Evolutionary conservation across 139 green algal genomes (phyloP), one percentile per base, ranked within the genome.

Genomic region (Trebouxia sp.): DNA sequence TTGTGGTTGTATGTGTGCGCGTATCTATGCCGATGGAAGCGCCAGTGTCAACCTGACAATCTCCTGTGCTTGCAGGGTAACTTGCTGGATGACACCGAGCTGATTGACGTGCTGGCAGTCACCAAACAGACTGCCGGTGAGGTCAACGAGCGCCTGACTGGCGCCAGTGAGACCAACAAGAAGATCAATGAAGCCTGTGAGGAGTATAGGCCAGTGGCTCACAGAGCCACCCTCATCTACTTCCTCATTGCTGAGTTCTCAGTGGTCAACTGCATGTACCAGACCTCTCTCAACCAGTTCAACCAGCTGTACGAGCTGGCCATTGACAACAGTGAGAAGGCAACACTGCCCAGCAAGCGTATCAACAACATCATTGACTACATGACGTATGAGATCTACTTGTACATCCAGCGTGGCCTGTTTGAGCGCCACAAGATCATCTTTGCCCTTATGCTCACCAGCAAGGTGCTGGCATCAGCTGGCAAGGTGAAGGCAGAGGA

Each of bases 371-470:
- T 98, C 86, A 96, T 96, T 75, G 92, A 97, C 51, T 90, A 95
- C 90, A 90, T 98, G 87, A 98, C 94, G 20, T 97, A 94, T 75
- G 87, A 93, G 74, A 93, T 97, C 81, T 98, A 97, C 90, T 79
- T 95, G 14, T 98, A 98, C 88, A 89, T 97, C 56, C 91, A 96
- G 92, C 88, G 94, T 72, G 95, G 95, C 55, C 90, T 98, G 69
- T 98, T 98, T 89, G 95, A 98, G 90, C 87, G 91, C n/a, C 92
- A 98, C 92, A 98, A 97, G 90, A 80, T 97, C 53, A 92, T 95
- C 80, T 98, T 98, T 83, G 91, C 93, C 37, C 90, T 98, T 38
- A 97, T 98, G 93, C 89, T 98, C 53, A 91, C 95, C 72, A 95
- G 92, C 84, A 94, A 94, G 83, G 41, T 97, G 75, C 86, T 95